Base-by-base conservation (phyloP, 306 rosid species). In the Gynostemma pentaphyllum region DNA sequence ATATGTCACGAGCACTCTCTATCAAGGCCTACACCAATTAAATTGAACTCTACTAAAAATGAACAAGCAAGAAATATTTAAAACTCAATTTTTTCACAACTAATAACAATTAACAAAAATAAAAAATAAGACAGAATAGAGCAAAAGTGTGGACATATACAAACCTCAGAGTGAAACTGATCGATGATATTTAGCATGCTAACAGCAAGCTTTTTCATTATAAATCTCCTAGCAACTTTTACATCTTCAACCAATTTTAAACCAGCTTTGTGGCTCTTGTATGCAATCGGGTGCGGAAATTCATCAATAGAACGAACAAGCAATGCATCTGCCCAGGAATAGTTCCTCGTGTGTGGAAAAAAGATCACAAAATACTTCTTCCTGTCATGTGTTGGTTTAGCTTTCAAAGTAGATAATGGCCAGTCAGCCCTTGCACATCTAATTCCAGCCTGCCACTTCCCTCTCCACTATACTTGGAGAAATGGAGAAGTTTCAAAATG, bases 371-470 rank as follows among this genome's bases (percentile, higher is more conserved):
- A 81, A 78, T 88, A 94, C 67, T 94, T 81, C 82, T 94, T 94
- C 78, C 97, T 79, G 67, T 72, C 94, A 71, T 94, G 99, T 18
- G 95, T 88, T 7, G 99, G 99, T 67, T 94, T 94, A 71, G 99
- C 99, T 85, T 68, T 94, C 80, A 94, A 74, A 75, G 95, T 86
- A 32, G 97, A 81, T 70, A 94, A 78, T 0, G 99, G 99, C 94
- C 96, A 88, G 76, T 94, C 99, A 55, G 94, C 97, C 78, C 90
- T 82, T 22, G 88, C 82, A 66, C 99, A 94, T 77, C 95, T 81
- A 70, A 94, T 86, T 69, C 99, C 97, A 51, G 95, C 90, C 80
- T 86, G 88, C 99, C 99, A 88, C 80, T 84, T 94, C 67, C 99
- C 99, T 74, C 99, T 84, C 95, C 99, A 84, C 99, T 94, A 62